These are phyloP conservation scores for Tricholoma sp. DNA, from an alignment of 768 basidiomycete genomes.

Conservation along the genomic window DNA sequence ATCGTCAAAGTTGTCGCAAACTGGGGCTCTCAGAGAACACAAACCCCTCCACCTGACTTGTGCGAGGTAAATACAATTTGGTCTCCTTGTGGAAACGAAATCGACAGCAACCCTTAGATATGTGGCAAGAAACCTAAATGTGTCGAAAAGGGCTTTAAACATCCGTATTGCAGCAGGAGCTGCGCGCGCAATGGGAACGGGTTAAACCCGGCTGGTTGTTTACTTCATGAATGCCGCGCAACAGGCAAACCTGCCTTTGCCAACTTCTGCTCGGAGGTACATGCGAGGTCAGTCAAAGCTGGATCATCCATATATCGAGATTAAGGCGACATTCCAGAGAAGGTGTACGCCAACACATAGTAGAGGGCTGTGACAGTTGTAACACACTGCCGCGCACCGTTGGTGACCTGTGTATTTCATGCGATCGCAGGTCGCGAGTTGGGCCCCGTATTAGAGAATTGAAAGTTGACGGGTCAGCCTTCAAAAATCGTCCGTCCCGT, in stretches of 20 bases:
- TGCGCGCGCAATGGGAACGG: constrained; percentile 49
- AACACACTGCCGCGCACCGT: constrained; percentile 39
- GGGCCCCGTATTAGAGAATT: constrained; percentile 46
- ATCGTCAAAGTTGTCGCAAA: constrained; percentile 37
- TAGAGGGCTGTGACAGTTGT: constrained; percentile 47
- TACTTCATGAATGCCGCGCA: constrained; percentile 48
- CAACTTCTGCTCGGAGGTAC: constrained; percentile 54
- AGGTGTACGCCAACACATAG: constrained; percentile 45
- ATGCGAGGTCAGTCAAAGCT: constrained; percentile 42
- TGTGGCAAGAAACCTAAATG: constrained; percentile 46
- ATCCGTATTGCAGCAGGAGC: constrained; percentile 54
- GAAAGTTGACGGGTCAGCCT: constrained; percentile 38
- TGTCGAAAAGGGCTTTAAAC: constrained; percentile 51
- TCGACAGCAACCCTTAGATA: constrained; percentile 29
- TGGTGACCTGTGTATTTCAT: constrained; percentile 44
- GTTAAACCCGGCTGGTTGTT: constrained; percentile 36
- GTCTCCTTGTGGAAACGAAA: not conserved
- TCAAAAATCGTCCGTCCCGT: constrained; percentile 44
- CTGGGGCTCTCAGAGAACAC: constrained; percentile 31
- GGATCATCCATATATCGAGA: not conserved
- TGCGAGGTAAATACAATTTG: constrained; percentile 34
- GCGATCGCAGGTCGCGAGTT: constrained; percentile 40
- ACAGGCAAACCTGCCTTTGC: constrained; percentile 46
- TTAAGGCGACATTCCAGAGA: constrained; percentile 30
- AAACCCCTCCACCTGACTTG: constrained; percentile 31